Evolutionary conservation across 1,284 basidiomycete genomes (phyloP).

Genomic region (Meira miltonrushii): DNA sequence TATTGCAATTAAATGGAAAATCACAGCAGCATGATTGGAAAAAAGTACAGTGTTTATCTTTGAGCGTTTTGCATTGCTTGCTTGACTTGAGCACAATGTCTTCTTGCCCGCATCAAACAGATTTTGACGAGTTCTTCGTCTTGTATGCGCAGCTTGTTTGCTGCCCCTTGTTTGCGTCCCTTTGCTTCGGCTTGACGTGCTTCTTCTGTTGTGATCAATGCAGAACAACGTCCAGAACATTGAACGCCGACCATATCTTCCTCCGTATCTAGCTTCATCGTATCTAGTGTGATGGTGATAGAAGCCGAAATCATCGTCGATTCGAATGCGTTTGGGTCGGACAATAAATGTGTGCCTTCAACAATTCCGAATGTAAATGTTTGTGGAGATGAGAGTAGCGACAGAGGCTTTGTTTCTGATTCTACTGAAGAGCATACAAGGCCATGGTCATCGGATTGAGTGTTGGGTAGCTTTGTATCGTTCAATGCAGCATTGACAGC

Average conservation of each 20-base stretch:
- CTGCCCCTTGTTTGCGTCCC: not conserved
- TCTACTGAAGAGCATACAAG: constrained; percentile 64
- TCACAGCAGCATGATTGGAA: not conserved
- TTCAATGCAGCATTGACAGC: constrained; percentile 76
- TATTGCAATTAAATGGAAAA: not conserved
- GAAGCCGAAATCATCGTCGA: constrained; percentile 63
- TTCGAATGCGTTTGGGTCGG: constrained; percentile 85
- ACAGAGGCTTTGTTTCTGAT: constrained; percentile 56
- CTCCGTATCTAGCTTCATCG: not conserved
- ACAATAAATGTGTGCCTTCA: constrained; percentile 65
- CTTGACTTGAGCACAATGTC: not conserved
- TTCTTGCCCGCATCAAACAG: not conserved
- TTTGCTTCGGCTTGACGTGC: not conserved
- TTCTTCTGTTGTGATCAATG: not conserved
- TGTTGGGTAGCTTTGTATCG: constrained; percentile 75
- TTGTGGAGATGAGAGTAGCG: constrained; percentile 59
- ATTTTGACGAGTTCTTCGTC: constrained; percentile 6
- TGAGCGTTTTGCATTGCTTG: not conserved
- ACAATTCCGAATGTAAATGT: constrained; percentile 76
- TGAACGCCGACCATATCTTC: constrained; percentile 2
- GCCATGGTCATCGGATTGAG: constrained; percentile 67
- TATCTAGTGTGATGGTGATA: constrained; percentile 19
- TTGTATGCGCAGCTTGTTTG: not conserved
- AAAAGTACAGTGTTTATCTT: not conserved
- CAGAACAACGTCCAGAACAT: not conserved